A percentile compares a stretch with the other conserved stretches of the same genome.
These are phyloP conservation scores for Carex arenaria DNA, from an alignment of 202 grass and related monocot genomes.

Conservation along the genomic window DNA sequence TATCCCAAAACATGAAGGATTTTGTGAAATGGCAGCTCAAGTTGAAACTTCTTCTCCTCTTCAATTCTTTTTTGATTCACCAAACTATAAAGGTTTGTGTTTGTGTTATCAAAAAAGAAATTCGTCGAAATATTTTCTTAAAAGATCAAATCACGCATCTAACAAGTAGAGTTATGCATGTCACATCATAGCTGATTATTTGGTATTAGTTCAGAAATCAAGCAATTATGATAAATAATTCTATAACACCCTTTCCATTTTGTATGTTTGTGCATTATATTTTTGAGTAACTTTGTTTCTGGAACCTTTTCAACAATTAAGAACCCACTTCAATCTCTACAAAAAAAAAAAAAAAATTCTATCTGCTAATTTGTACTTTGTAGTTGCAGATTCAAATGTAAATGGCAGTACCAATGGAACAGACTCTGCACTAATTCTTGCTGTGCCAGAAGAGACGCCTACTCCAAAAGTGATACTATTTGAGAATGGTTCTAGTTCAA, in stretches of 20 bases:
- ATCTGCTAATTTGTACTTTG: background rate
- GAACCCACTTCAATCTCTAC: background rate
- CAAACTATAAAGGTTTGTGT: constrained; percentile 54
- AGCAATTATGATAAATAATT: background rate
- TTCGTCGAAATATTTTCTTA: background rate
- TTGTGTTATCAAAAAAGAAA: constrained; percentile 15
- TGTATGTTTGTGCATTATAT: background rate
- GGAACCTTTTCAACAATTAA: background rate
- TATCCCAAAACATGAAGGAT: constrained; percentile 50
- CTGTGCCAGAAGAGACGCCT: background rate
- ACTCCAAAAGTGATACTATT: constrained; percentile 8
- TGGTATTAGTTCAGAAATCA: background rate
- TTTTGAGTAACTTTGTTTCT: background rate
- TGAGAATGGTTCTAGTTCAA: constrained; percentile 45
- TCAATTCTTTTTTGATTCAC: constrained; percentile 42
- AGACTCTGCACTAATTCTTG: background rate
- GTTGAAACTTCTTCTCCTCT: constrained; percentile 32
- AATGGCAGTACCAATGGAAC: background rate
- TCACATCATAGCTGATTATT: background rate
- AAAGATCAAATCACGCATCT: background rate
- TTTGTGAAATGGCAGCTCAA: constrained; percentile 38
- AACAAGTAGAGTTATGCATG: background rate
- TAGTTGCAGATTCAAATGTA: constrained; percentile 20
- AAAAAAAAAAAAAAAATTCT: background rate
- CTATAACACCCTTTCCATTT: background rate